phyloP scores from a whole-genome alignment of 2,329 filamentous ascomycete genomes.

The Plectosphaerella cucumerina region DNA sequence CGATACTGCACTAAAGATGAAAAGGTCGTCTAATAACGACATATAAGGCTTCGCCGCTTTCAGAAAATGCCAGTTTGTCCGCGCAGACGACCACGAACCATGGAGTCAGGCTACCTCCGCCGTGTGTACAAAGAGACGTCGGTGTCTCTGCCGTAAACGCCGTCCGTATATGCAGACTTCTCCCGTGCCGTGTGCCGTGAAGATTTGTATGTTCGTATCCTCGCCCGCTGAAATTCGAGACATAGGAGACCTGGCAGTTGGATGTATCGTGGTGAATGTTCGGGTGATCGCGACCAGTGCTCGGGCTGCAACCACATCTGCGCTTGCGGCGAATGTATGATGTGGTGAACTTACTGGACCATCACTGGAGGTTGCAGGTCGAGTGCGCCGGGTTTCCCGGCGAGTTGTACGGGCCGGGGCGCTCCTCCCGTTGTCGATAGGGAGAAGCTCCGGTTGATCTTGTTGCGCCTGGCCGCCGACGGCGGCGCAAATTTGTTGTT shows the following conservation, averaged over 20 bases:
- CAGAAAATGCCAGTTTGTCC: background rate
- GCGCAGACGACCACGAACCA: no score
- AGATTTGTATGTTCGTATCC: background rate
- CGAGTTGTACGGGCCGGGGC: background rate
- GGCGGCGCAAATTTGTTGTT: conserved; percentile 33
- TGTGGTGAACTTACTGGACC: background rate
- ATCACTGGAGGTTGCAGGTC: background rate
- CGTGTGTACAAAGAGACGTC: background rate
- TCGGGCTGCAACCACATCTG: background rate
- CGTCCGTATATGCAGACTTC: background rate
- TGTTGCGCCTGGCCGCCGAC: conserved; percentile 14
- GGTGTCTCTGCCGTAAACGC: background rate
- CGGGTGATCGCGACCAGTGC: background rate
- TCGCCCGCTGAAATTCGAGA: background rate
- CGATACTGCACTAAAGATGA: background rate
- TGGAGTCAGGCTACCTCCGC: background rate
- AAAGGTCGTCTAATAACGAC: conserved; percentile 12
- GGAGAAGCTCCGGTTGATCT: conserved; percentile 35
- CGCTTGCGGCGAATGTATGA: background rate
- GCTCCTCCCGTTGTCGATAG: conserved; percentile 25
- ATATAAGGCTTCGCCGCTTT: background rate
- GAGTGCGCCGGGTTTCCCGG: background rate
- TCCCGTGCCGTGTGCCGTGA: no score
- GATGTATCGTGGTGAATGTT: no score
- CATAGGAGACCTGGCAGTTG: no score